A percentile compares a stretch with the other conserved stretches of the same genome.
phyloP scores from a whole-genome alignment of 495 filamentous ascomycete genomes.

The Podospora fimiseda region DNA sequence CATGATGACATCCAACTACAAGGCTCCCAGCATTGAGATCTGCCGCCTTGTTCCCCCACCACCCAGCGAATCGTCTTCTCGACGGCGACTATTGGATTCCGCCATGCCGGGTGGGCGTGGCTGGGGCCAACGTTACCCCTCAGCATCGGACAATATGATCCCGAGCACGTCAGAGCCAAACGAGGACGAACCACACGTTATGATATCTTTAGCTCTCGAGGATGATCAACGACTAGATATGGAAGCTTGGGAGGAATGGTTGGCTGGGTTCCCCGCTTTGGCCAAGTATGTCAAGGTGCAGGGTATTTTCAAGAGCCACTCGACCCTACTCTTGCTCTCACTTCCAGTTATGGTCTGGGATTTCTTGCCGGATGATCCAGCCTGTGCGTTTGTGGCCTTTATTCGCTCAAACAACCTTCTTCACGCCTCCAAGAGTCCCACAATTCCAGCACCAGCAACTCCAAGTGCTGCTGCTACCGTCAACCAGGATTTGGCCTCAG shows the following conservation, averaged over 20 bases:
- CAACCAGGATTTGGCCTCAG: background rate
- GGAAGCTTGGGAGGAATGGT: constrained; percentile 44
- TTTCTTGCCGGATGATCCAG: constrained; percentile 43
- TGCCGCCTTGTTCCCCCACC: constrained; percentile 25
- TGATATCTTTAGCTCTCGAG: constrained; percentile 49
- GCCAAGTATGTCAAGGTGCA: constrained; percentile 47
- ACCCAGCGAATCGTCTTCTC: constrained; percentile 27
- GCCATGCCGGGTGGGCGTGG: constrained; percentile 14
- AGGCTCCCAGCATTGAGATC: constrained; percentile 46
- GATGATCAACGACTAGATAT: constrained; percentile 42
- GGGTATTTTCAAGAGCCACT: constrained; percentile 49
- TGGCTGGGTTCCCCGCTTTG: constrained; percentile 39
- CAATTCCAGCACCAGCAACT: background rate
- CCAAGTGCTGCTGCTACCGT: background rate
- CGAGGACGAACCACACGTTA: constrained; percentile 43
- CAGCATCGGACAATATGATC: constrained; percentile 14
- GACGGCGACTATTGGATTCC: constrained; percentile 5
- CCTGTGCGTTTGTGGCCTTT: constrained; percentile 47
- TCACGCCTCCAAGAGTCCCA: background rate
- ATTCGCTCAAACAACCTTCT: constrained; percentile 44
- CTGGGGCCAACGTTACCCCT: constrained; percentile 13
- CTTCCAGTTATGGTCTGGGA: constrained; percentile 50
- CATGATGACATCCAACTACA: constrained; percentile 48
- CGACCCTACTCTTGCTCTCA: constrained; percentile 41
- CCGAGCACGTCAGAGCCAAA: constrained; percentile 29